Evolutionary conservation across 1,139 yeast species (phyloP).

Genomic region (Tardiomyces digboiensis): DNA sequence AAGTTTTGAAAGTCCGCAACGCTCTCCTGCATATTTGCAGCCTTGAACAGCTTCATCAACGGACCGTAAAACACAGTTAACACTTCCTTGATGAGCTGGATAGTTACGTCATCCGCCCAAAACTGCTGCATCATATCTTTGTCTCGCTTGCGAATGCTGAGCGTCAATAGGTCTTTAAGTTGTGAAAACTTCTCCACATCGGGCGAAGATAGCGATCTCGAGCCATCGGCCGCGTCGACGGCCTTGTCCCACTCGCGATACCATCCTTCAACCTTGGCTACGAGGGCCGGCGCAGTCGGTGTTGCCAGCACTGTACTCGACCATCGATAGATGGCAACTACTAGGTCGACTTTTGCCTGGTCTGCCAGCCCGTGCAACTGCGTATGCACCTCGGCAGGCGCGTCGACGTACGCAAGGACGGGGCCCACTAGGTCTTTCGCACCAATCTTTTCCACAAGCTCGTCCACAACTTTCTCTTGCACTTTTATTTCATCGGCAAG

Average conservation of each 20-base stretch:
- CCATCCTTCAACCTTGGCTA: constrained; percentile 17
- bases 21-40: constrained; percentile 68
- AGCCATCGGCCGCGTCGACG: constrained; percentile 17
- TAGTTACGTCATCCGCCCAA: constrained; percentile 80
- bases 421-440: constrained; percentile 3
- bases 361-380: constrained; percentile 3
- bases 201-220: constrained; percentile 12
- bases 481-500: constrained; percentile 71
- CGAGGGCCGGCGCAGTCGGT: neutral
- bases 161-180: constrained; percentile 52
- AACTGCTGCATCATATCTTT: constrained; percentile 63
- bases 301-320: neutral
- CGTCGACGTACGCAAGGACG: constrained; percentile 17
- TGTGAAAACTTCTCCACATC: constrained; percentile 33
- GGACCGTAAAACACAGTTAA: constrained; percentile 81
- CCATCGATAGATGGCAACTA: constrained; percentile 5
- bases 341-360: constrained; percentile 5
- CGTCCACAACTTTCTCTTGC: constrained; percentile 46
- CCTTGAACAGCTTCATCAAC: constrained; percentile 61
- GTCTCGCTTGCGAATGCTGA: constrained; percentile 62
- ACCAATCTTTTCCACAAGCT: constrained; percentile 33
- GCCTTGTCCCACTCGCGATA: constrained; percentile 32
- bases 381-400: constrained; percentile 6
- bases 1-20: constrained; percentile 65
- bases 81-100: constrained; percentile 58